These are phyloP conservation scores for Madurella fahalii DNA, from an alignment of 2,329 filamentous ascomycete genomes.

Conservation along the genomic window DNA sequence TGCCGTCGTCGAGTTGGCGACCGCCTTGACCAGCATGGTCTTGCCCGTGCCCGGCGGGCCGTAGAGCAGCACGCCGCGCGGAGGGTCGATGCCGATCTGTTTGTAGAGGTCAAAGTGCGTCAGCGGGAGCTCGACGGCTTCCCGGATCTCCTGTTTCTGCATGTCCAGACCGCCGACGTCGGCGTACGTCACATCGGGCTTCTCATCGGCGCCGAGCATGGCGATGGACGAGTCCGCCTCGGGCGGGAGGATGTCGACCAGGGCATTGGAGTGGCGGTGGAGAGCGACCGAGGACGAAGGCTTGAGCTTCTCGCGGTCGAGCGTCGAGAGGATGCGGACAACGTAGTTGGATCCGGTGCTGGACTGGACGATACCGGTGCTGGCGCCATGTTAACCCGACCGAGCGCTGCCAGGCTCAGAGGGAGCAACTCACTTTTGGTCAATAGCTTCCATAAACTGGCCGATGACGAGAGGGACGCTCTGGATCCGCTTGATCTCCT, in stretches of 20 bases:
- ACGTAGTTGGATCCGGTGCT: conserved; percentile 99
- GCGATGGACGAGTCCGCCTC: conserved; percentile 98
- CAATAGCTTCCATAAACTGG: conserved; percentile 99
- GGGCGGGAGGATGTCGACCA: conserved; percentile 97
- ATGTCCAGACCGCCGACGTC: conserved; percentile 97
- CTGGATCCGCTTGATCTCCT: conserved; percentile 99
- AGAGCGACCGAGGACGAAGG: conserved; percentile 96
- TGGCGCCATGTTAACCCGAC: conserved; percentile 35
- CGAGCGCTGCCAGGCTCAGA: conserved; percentile 4
- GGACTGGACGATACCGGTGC: conserved; percentile 96
- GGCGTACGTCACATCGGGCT: conserved; percentile 96
- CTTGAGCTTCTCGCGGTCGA: conserved; percentile 97
- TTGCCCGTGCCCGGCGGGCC: conserved; percentile 94
- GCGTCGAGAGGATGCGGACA: conserved; percentile 94
- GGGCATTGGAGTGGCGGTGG: conserved; percentile 95
- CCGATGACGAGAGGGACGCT: conserved; percentile 97
- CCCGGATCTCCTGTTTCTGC: conserved; percentile 99
- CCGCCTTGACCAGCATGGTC: conserved; percentile 96
- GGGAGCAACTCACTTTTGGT: conserved; percentile 72
- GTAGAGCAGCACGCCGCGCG: conserved; percentile 91
- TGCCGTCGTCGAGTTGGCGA: conserved; percentile 95
- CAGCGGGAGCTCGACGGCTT: conserved; percentile 92
- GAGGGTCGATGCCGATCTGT: conserved; percentile 98
- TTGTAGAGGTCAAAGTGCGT: conserved; percentile 99
- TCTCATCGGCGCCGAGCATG: conserved; percentile 95